A percentile compares a stretch with the other conserved stretches of the same genome.
phyloP scores from a whole-genome alignment of 345 rosid species.

The Murraya paniculata region DNA sequence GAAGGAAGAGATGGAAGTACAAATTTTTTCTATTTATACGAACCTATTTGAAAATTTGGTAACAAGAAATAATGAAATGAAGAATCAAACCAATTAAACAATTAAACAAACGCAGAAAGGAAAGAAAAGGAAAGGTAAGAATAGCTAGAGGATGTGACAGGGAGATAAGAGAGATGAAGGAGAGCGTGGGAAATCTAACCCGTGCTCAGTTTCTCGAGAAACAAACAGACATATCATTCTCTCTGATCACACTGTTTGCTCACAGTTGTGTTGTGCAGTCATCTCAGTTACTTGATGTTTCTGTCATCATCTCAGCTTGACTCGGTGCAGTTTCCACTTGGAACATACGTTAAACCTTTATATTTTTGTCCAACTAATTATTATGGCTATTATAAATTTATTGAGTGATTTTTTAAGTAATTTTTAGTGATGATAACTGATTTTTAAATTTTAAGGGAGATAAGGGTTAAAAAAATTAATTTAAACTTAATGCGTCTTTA shows the following conservation, averaged over 20 bases:
- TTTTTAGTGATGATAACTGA: too few species aligned
- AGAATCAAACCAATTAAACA: neutral
- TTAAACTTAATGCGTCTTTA: too few species aligned
- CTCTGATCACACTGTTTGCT: neutral
- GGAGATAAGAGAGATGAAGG: neutral
- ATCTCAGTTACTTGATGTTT: neutral
- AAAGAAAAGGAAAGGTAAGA: neutral
- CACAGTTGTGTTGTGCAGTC: neutral
- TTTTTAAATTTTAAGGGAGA: too few species aligned
- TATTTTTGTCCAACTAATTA: too few species aligned
- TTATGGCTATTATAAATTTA: too few species aligned
- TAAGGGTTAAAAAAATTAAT: too few species aligned
- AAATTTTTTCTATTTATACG: neutral
- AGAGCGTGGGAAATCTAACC: constrained; percentile 1
- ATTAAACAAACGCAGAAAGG: neutral
- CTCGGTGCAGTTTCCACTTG: neutral
- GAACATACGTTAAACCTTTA: too few species aligned
- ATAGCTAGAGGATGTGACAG: neutral
- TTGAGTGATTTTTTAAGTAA: fast-evolving
- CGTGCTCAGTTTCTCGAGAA: constrained; percentile 9
- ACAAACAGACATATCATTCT: constrained; percentile 1
- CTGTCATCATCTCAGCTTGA: neutral
- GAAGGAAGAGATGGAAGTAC: neutral
- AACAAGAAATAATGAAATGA: neutral
- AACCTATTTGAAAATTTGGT: neutral